Conservation (phyloP, 2,329 filamentous ascomycete species). For the Penicillium corylophilum region DNA sequence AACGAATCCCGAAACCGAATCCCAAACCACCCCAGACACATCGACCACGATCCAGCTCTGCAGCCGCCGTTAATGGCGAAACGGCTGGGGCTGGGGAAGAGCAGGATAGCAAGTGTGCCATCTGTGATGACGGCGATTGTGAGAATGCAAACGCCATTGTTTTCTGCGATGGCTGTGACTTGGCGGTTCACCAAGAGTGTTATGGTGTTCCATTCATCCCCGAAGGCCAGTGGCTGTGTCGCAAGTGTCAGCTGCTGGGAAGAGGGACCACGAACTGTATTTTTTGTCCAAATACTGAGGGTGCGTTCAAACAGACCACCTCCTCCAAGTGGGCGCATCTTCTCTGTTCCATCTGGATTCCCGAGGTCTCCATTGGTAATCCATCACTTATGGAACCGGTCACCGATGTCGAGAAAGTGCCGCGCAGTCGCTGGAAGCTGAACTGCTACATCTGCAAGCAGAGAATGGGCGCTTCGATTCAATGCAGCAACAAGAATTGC, state of each 20-base stretch:
- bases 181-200: slow-evolving; percentile 97
- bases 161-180: slow-evolving; percentile 95
- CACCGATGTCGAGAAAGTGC: slow-evolving; percentile 96
- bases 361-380: slow-evolving; percentile 92
- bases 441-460: slow-evolving; percentile 96
- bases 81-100: slow-evolving; percentile 78
- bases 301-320: slow-evolving; percentile 97
- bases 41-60: slow-evolving; percentile 86
- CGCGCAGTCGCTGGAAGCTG: slow-evolving; percentile 88
- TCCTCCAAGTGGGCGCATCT: slow-evolving; percentile 96
- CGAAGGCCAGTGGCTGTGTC: slow-evolving; percentile 96
- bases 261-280: slow-evolving; percentile 92
- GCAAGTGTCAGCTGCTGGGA: slow-evolving; percentile 94
- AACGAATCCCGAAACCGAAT: slow-evolving; percentile 93
- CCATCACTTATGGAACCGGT: slow-evolving; percentile 98
- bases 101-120: slow-evolving; percentile 94
- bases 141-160: slow-evolving; percentile 99
- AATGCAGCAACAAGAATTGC: slow-evolving; percentile 96
- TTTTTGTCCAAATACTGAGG: slow-evolving; percentile 96
- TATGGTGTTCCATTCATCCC: slow-evolving; percentile 98
- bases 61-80: slow-evolving; percentile 93
- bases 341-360: slow-evolving; percentile 97
- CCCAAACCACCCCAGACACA: slow-evolving; percentile 95
- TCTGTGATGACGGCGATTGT: slow-evolving; percentile 98
- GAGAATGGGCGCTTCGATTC: slow-evolving; percentile 96